Evolutionary conservation across 129 eudicot species (phyloP), one percentile per base, ranked within the genome.

Genomic region (Flaveria bidentis): DNA sequence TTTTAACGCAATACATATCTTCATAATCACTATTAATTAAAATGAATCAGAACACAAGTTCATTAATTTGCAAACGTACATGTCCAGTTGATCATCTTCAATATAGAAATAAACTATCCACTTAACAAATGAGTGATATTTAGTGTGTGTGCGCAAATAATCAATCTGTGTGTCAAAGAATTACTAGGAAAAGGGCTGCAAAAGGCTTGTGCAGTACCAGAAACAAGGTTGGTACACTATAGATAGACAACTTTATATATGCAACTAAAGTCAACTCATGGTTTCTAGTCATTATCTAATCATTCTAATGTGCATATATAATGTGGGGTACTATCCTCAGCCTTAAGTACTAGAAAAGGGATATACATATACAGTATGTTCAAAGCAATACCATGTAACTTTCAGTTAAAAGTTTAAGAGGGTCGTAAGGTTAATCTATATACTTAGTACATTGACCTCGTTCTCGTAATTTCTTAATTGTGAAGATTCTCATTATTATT

Each of bases 1-100:
- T 63, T 52, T 18, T 49, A 53, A 23, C 11, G 18, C 14, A 33
- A 66, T 50, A 33, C 22, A 20, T 2, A 64, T 76, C 25, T 17
- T 75, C 30, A 45, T 17, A 60, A 45, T 45, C 49, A 45, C 13
- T 9, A 8, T 44, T 44, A 42, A 58, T 23, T 74, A 9, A 28
- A 26, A 13, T 16, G 22, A n/a, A 63, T 30, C 63, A 47, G 33
- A 47, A 50, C 16, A 49, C 30, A 75, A 63, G 72, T 65, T 33
- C 72, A 36, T 64, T 39, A 36, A 39, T 18, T 73, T 56, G 23
- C 18, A 30, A 23, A 22, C 16, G 67, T 17, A 22, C 41, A 42
- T 62, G 67, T 67, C 74, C 51, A 52, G 18, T 36, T 76, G 49
- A 76, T 49, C 63, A 64, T 64, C 49, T 44, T 64, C 33, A 18